phyloP scores from a whole-genome alignment of 2,329 filamentous ascomycete genomes.

The Albifimbria verrucaria region DNA sequence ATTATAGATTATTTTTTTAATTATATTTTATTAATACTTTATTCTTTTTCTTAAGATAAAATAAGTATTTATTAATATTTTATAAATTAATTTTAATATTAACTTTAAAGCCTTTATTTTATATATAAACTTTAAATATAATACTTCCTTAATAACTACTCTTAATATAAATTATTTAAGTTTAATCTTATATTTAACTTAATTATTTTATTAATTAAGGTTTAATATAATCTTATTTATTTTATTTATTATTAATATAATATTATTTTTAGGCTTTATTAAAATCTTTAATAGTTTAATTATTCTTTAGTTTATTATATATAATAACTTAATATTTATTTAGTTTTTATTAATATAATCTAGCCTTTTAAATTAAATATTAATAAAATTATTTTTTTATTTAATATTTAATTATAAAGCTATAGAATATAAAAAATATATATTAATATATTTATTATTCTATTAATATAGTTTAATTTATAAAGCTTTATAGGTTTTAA shows the following conservation, averaged over 20 bases:
- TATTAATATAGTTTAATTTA: background rate
- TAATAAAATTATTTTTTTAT: background rate
- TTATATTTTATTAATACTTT: background rate
- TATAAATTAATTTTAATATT: background rate
- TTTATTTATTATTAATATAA: background rate
- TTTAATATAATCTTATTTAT: background rate
- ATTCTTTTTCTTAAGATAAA: background rate
- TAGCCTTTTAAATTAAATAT: background rate
- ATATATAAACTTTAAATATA: background rate
- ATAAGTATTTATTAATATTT: background rate
- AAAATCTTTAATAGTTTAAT: background rate
- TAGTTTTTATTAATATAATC: background rate
- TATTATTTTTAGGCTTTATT: background rate
- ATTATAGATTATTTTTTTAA: background rate
- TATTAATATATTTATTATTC: background rate
- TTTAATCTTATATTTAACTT: background rate
- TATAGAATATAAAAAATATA: conserved; percentile 1
- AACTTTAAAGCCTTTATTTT: background rate
- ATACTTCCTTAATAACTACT: background rate
- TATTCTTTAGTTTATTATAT: background rate
- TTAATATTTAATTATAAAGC: background rate
- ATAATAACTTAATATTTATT: background rate
- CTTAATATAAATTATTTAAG: background rate
- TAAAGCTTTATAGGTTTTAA: background rate
- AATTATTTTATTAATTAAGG: background rate